These are phyloP conservation scores for Suillus tomentosus DNA, from an alignment of 768 basidiomycete genomes.

Conservation along the genomic window DNA sequence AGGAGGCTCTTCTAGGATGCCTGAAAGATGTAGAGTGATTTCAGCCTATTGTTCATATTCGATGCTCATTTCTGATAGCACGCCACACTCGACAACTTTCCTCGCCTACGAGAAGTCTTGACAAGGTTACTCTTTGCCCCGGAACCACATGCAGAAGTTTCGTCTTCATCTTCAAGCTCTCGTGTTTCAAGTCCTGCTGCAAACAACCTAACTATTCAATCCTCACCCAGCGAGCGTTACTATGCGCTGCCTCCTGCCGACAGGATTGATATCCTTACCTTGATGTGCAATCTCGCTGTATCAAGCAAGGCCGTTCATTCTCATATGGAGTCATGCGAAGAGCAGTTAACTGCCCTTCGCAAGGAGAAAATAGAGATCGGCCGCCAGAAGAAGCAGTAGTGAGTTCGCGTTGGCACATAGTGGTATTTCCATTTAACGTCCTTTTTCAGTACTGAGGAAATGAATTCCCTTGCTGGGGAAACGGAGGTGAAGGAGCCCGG, in stretches of 20 bases:
- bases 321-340: constrained; percentile 90
- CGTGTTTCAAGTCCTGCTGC: constrained; percentile 49
- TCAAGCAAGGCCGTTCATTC: constrained; percentile 87
- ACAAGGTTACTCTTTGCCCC: constrained; percentile 75
- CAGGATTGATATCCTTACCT: constrained; percentile 82
- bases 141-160: constrained; percentile 44
- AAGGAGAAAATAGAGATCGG: constrained; percentile 98
- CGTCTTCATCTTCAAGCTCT: constrained; percentile 48
- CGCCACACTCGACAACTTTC: constrained; percentile 71
- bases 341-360: constrained; percentile 85
- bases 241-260: constrained; percentile 70
- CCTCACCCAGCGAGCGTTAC: constrained; percentile 71
- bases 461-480: constrained; percentile 63
- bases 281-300: constrained; percentile 87
- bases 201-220: constrained; percentile 40
- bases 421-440: constrained; percentile 17
- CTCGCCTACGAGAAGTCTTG: constrained; percentile 68
- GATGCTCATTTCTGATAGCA: constrained; percentile 51
- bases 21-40: constrained; percentile 77
- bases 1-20: constrained; percentile 86
- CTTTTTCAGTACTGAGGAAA: constrained; percentile 65
- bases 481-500: constrained; percentile 48
- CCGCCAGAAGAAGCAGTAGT: constrained; percentile 86
- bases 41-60: constrained; percentile 5
- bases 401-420: constrained; percentile 37